Evolutionary conservation across 345 rosid genomes (phyloP).

Genomic region (Bruguiera parviflora): DNA sequence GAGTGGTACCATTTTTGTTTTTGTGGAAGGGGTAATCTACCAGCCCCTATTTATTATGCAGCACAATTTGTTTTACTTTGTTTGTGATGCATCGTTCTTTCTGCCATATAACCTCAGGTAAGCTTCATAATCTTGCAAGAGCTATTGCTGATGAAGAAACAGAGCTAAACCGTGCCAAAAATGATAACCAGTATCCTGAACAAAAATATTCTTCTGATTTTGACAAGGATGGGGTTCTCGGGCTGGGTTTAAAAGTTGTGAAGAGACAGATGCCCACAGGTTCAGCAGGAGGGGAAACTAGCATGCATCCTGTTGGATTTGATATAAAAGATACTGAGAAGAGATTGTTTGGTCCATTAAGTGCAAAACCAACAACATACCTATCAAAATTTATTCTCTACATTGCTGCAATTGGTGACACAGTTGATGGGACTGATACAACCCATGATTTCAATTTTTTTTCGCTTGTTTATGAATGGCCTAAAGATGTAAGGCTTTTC

Average conservation of each 20-base stretch:
- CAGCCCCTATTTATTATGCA: conserved; percentile 19
- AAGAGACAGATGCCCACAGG: conserved; percentile 45
- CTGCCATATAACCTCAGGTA: conserved; percentile 50
- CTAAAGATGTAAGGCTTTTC: conserved; percentile 75
- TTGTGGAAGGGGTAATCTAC: conserved; percentile 11
- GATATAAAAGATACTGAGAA: conserved; percentile 72
- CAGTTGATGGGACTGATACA: conserved; percentile 96
- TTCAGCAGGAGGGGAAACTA: conserved; percentile 46
- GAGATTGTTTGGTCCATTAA: conserved; percentile 71
- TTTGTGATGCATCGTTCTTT: conserved; percentile 26
- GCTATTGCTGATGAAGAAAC: conserved; percentile 90
- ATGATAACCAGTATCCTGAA: conserved; percentile 41
- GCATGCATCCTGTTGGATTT: conserved; percentile 44
- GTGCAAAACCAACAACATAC: conserved; percentile 77
- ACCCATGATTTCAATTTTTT: conserved; percentile 99
- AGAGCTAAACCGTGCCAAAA: conserved; percentile 48
- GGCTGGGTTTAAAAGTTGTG: conserved; percentile 71
- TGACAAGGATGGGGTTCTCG: conserved; percentile 80
- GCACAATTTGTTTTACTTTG: conserved; percentile 6
- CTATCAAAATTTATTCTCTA: conserved; percentile 90
- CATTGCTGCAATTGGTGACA: conserved; percentile 96
- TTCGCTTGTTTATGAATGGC: conserved; percentile 93
- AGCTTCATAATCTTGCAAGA: conserved; percentile 94
- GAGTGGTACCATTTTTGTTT: conserved; percentile 54
- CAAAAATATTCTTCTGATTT: conserved; percentile 33